Conservation (phyloP, 305 asterid genomes). For the Fraxinus nigra region DNA sequence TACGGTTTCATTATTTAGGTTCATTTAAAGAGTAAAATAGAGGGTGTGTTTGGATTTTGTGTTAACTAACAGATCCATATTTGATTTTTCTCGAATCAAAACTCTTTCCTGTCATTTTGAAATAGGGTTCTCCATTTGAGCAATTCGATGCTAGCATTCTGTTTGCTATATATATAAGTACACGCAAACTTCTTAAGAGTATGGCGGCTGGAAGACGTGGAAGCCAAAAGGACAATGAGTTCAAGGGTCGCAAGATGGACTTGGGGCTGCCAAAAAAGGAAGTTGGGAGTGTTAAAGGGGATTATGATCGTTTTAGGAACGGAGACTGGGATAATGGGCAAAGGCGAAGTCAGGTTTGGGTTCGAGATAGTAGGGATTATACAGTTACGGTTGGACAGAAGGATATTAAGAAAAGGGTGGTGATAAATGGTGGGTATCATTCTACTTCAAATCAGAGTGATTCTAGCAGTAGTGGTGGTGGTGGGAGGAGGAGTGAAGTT, state of each 20-base stretch:
- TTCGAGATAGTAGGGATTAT: slow-evolving; percentile 29
- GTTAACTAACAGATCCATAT: neutral
- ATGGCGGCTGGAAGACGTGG: slow-evolving; percentile 87
- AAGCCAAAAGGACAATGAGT: slow-evolving; percentile 58
- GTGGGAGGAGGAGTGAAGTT: slow-evolving; percentile 31
- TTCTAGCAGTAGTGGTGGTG: slow-evolving; percentile 47
- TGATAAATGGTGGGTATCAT: slow-evolving; percentile 39
- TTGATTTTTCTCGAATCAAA: neutral
- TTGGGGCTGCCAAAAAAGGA: slow-evolving; percentile 47
- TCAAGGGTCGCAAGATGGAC: slow-evolving; percentile 58
- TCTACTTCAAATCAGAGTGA: slow-evolving; percentile 50
- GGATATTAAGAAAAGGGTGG: slow-evolving; percentile 52
- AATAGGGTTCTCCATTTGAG: neutral
- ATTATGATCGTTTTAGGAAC: slow-evolving; percentile 41
- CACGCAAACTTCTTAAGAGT: slow-evolving; percentile 2
- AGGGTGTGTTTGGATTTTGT: neutral
- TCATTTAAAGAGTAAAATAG: neutral
- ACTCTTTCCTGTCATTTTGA: neutral
- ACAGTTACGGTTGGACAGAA: slow-evolving; percentile 51
- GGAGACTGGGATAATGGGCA: slow-evolving; percentile 30
- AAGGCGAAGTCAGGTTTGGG: slow-evolving; percentile 21
- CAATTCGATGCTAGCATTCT: slow-evolving; percentile 21
- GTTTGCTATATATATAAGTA: slow-evolving; percentile 5
- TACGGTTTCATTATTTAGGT: neutral
- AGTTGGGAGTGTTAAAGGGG: slow-evolving; percentile 41